These are phyloP conservation scores for Trichophyton schoenleinii DNA, from an alignment of 2,329 filamentous ascomycete genomes.

Conservation along the genomic window DNA sequence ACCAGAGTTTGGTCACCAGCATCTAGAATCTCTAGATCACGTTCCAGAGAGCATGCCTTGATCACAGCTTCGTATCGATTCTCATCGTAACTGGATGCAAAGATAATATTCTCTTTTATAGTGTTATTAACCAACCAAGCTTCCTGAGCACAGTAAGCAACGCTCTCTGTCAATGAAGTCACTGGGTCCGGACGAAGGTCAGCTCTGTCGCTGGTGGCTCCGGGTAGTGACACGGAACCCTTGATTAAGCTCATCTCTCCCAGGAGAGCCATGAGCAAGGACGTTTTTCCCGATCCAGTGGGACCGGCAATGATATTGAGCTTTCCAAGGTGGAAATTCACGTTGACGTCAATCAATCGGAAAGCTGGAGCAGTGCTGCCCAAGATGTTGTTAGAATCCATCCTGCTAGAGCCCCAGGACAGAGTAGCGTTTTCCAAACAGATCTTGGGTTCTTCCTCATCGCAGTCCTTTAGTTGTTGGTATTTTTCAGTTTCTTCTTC, in stretches of 20 bases:
- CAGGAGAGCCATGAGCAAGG: conserved; percentile 84
- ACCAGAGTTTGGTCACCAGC: conserved; percentile 86
- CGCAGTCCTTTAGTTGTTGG: conserved; percentile 58
- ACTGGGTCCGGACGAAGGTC: conserved; percentile 69
- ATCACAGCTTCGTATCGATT: conserved; percentile 78
- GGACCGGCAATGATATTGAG: conserved; percentile 88
- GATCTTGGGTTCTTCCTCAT: conserved; percentile 59
- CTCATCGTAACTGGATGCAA: conserved; percentile 68
- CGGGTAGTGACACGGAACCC: conserved; percentile 73
- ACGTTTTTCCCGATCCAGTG: conserved; percentile 92
- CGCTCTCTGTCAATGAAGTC: conserved; percentile 77
- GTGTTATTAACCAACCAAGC: conserved; percentile 94
- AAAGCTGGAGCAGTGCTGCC: conserved; percentile 48
- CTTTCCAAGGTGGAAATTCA: conserved; percentile 72
- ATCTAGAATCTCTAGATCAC: conserved; percentile 84
- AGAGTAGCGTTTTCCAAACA: conserved; percentile 77
- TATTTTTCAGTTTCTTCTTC: conserved; percentile 98
- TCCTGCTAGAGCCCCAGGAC: conserved; percentile 62
- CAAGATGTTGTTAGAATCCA: conserved; percentile 39
- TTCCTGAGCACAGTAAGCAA: conserved; percentile 93
- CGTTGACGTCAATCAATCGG: conserved; percentile 67
- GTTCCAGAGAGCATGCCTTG: conserved; percentile 77
- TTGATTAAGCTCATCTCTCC: conserved; percentile 86
- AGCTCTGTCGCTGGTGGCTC: conserved; percentile 64
- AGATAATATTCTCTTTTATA: conserved; percentile 92